Evolutionary conservation across 345 rosid species (phyloP).

Genomic region (Dipteronia dyeriana): DNA sequence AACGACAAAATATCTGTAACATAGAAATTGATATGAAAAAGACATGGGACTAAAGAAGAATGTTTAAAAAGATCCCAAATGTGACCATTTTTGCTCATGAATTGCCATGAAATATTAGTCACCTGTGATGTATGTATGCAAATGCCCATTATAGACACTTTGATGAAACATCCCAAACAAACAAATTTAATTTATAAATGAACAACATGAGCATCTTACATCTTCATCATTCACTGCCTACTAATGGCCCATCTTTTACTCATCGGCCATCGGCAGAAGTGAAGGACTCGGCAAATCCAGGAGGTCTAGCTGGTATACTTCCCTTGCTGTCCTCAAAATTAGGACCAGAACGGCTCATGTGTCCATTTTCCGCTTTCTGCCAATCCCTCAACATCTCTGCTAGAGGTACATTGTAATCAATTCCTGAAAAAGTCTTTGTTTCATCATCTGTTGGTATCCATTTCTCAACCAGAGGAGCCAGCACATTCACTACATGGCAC

Average conservation of each 20-base stretch:
- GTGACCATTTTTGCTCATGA: background rate
- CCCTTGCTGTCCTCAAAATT: conserved; percentile 37
- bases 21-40: too few species aligned
- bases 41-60: too few species aligned
- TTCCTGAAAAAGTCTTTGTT: conserved; percentile 28
- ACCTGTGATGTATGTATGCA: background rate
- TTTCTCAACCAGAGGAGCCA: conserved; percentile 44
- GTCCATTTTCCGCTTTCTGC: conserved; percentile 42
- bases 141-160: background rate
- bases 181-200: background rate
- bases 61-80: too few species aligned
- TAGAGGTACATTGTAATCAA: conserved; percentile 41
- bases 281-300: conserved; percentile 49
- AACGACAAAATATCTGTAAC: too few species aligned
- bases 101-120: background rate
- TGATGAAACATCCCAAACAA: background rate
- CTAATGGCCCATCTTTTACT: background rate
- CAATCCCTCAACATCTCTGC: conserved; percentile 50
- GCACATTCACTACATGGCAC: conserved; percentile 47
- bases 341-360: background rate
- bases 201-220: background rate
- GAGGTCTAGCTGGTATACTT: conserved; percentile 42
- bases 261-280: conserved; percentile 44
- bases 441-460: conserved; percentile 44
- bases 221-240: background rate